These are phyloP conservation scores for Trametopsis cervina DNA, from an alignment of 768 basidiomycete genomes.

Conservation along the genomic window DNA sequence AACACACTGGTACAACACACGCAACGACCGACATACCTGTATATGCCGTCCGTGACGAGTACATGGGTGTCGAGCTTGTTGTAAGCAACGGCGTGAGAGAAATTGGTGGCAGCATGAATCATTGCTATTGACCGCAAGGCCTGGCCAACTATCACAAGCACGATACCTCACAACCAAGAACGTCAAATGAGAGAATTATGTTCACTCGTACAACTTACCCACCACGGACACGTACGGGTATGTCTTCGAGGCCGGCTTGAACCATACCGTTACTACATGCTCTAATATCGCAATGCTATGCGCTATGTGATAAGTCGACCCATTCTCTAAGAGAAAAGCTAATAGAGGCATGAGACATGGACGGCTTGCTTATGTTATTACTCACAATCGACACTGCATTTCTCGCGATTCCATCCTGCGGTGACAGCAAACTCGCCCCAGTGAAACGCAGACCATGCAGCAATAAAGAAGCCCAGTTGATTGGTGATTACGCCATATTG, in stretches of 20 bases:
- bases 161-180: slow-evolving; percentile 42
- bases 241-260: slow-evolving; percentile 57
- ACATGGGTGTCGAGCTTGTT: slow-evolving; percentile 65
- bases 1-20: slow-evolving; percentile 2
- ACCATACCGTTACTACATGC: slow-evolving; percentile 66
- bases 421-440: slow-evolving; percentile 94
- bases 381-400: slow-evolving; percentile 91
- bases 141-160: slow-evolving; percentile 66
- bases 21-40: slow-evolving; percentile 50
- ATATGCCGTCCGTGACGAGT: slow-evolving; percentile 86
- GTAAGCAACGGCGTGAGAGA: slow-evolving; percentile 83
- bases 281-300: slow-evolving; percentile 74
- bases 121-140: slow-evolving; percentile 82
- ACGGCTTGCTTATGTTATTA: too few species aligned
- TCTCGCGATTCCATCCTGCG: slow-evolving; percentile 90
- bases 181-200: not conserved
- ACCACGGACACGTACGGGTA: slow-evolving; percentile 48
- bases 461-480: slow-evolving; percentile 78
- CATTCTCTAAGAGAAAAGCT: slow-evolving; percentile 96
- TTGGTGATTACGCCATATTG: slow-evolving; percentile 58
- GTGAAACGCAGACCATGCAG: slow-evolving; percentile 84
- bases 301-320: slow-evolving; percentile 76
- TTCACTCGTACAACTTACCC: slow-evolving; percentile 37
- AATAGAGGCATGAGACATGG: not conserved
- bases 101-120: slow-evolving; percentile 91